Evolutionary conservation across 2,329 filamentous ascomycete genomes (phyloP).

Genomic region (Aulographum hederae): DNA sequence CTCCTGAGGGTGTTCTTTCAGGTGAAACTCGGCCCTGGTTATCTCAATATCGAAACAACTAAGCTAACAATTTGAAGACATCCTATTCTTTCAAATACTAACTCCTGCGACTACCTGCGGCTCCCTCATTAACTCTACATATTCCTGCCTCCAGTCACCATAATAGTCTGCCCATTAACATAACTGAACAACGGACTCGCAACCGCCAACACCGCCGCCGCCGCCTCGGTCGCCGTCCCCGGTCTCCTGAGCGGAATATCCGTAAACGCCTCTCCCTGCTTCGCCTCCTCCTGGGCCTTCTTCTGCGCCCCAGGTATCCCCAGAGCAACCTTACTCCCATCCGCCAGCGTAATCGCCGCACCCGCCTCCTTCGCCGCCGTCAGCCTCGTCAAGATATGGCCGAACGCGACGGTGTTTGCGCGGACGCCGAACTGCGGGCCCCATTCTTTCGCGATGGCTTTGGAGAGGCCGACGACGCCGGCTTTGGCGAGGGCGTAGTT

Average conservation of each 20-base stretch:
- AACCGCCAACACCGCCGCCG: conserved; percentile 56
- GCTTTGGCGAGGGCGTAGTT: conserved; percentile 82
- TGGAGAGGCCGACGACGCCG: conserved; percentile 64
- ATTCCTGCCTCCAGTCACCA: conserved; percentile 60
- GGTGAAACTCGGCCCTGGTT: no score
- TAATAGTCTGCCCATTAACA: conserved; percentile 73
- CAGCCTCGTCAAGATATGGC: conserved; percentile 60
- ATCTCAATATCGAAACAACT: no score
- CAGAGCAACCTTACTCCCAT: conserved; percentile 36
- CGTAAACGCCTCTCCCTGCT: conserved; percentile 12
- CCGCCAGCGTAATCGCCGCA: conserved; percentile 57
- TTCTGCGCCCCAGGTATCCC: conserved; percentile 25
- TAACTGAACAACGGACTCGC: conserved; percentile 71
- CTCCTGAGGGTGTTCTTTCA: no score
- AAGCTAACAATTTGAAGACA: no score
- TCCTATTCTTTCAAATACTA: no score
- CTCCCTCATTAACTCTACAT: no score
- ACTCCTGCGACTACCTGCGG: no score
- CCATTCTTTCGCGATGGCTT: conserved; percentile 86
- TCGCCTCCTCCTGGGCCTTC: conserved; percentile 15
- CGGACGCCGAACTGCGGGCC: conserved; percentile 67
- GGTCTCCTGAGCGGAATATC: conserved; percentile 68
- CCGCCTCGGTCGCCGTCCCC: conserved; percentile 65
- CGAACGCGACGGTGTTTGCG: conserved; percentile 71
- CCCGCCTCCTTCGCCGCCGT: conserved; percentile 75